Conservation (phyloP, 352 stramenopile species). For the Phytophthora cactorum region DNA sequence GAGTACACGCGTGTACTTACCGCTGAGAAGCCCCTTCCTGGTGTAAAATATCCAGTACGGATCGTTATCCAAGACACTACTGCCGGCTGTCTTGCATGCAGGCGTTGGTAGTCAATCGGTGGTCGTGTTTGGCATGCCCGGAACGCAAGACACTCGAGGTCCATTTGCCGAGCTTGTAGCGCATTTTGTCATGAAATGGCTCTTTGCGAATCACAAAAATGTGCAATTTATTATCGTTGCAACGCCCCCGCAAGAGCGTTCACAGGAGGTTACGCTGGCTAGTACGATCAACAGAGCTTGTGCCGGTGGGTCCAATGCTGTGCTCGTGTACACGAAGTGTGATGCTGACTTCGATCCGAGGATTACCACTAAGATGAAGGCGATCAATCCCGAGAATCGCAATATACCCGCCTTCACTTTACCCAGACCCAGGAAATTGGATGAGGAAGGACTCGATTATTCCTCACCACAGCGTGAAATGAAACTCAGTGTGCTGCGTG, state of each 20-base stretch:
- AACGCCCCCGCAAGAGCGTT: constrained; percentile 14
- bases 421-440: not conserved
- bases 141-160: constrained; percentile 18
- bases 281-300: not conserved
- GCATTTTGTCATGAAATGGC: constrained; percentile 18
- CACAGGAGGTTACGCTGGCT: not conserved
- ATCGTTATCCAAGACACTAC: constrained; percentile 9
- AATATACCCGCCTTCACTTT: not conserved
- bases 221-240: constrained; percentile 16
- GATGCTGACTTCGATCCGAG: not conserved
- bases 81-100: constrained; percentile 4
- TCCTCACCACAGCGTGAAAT: not conserved
- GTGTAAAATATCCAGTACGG: constrained; percentile 14
- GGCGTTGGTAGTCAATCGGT: not conserved
- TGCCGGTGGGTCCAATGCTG: not conserved
- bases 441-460: not conserved
- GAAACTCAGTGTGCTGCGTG: not conserved
- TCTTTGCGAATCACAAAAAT: constrained; percentile 10
- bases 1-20: constrained; percentile 9
- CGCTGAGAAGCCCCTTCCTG: constrained; percentile 12
- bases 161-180: constrained; percentile 24
- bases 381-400: not conserved
- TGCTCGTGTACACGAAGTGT: constrained; percentile 1
- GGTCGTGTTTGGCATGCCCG: constrained; percentile 22
- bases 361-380: not conserved